These are phyloP conservation scores for Trapa bicornis DNA, from an alignment of 345 rosid species.

Conservation along the genomic window DNA sequence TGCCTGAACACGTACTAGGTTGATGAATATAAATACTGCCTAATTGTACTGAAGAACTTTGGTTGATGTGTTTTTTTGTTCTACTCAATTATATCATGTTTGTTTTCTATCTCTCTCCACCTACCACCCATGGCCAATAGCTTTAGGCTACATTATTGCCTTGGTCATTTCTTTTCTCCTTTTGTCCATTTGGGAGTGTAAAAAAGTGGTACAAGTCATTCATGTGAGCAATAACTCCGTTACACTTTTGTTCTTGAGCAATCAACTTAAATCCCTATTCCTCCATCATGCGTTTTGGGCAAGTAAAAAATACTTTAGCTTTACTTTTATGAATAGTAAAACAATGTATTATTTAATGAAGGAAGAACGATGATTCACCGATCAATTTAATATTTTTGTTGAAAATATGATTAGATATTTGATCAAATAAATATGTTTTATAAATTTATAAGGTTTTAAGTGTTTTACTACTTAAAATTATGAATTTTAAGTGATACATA, in stretches of 20 bases:
- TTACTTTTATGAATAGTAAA: not conserved
- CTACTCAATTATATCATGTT: not conserved
- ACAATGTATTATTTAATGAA: not conserved
- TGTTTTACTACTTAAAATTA: too few relatives aligned
- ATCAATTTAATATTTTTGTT: too few relatives aligned
- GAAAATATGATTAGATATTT: too few relatives aligned
- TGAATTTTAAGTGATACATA: too few relatives aligned
- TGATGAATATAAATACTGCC: not conserved
- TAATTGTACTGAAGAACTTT: not conserved
- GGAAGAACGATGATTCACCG: too few relatives aligned
- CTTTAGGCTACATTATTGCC: too few relatives aligned
- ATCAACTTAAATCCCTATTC: not conserved
- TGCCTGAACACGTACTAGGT: not conserved
- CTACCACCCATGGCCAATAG: not conserved
- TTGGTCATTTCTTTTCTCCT: too few relatives aligned
- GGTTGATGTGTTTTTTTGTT: not conserved
- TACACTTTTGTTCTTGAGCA: not conserved
- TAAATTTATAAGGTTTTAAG: too few relatives aligned
- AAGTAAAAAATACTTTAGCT: not conserved
- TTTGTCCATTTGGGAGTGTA: not conserved
- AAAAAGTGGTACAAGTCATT: not conserved
- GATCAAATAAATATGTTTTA: too few relatives aligned
- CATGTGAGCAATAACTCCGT: not conserved
- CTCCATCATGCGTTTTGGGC: not conserved
- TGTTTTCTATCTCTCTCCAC: not conserved